Conservation (phyloP, 305 asterid genomes). For the Nicotiana rustica region DNA sequence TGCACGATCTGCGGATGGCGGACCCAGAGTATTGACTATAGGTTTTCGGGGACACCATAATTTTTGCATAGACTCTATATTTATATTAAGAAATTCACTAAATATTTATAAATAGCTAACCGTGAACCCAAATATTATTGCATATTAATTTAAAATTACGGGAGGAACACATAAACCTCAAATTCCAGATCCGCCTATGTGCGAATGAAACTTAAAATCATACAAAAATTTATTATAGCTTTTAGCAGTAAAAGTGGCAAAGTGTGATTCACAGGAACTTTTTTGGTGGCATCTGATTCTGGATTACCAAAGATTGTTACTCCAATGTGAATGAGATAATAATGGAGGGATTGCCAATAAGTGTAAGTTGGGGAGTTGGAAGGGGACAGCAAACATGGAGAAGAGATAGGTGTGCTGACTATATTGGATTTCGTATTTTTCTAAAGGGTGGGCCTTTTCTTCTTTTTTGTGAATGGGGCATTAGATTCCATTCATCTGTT, state of each 20-base stretch:
- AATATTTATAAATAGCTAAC: too few relatives aligned
- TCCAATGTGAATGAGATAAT: neutral
- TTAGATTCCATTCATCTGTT: conserved; percentile 26
- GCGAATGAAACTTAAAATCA: neutral
- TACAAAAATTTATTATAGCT: neutral
- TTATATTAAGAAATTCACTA: too few relatives aligned
- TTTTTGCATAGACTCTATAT: too few relatives aligned
- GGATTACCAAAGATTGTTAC: conserved; percentile 24
- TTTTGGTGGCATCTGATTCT: conserved; percentile 36
- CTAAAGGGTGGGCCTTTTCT: conserved; percentile 1
- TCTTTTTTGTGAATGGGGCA: conserved; percentile 21
- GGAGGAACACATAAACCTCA: too few relatives aligned
- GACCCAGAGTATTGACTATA: too few relatives aligned
- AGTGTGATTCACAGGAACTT: neutral
- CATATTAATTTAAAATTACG: too few relatives aligned
- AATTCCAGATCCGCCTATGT: too few relatives aligned
- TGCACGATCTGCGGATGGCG: neutral
- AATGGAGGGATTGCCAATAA: conserved; percentile 6
- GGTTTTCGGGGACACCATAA: too few relatives aligned
- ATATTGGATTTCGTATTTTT: conserved; percentile 35
- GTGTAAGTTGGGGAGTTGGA: conserved; percentile 30
- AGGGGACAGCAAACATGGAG: conserved; percentile 33
- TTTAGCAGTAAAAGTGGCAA: conserved; percentile 24
- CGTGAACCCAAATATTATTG: too few relatives aligned
- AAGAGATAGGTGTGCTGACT: conserved; percentile 34